A percentile compares a stretch with the other conserved stretches of the same genome.
These are phyloP conservation scores for Rhododendron henanense DNA, from an alignment of 148 eudicot genomes.

Conservation along the genomic window DNA sequence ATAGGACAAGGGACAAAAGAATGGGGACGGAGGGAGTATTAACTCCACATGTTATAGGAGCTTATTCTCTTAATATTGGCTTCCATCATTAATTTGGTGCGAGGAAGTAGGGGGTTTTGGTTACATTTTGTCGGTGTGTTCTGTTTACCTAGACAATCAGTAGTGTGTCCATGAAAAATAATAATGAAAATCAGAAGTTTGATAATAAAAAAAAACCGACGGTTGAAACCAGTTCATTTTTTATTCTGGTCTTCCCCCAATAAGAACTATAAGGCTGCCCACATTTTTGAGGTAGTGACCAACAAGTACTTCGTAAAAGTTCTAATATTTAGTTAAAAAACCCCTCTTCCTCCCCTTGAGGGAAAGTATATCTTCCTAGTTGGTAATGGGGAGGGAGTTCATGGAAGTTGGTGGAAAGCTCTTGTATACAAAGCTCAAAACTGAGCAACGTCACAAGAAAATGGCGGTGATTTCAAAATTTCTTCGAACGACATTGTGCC, in stretches of 20 bases:
- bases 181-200: not conserved
- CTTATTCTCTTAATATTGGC: not conserved
- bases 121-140: not conserved
- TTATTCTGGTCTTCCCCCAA: not conserved
- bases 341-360: not conserved
- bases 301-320: not conserved
- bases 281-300: not conserved
- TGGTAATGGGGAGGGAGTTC: not conserved
- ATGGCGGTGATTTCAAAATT: not conserved
- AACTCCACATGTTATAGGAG: not conserved
- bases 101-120: not conserved
- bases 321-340: not conserved
- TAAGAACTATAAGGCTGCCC: not conserved
- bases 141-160: not conserved
- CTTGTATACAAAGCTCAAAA: not conserved
- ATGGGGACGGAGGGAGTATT: no score
- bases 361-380: not conserved
- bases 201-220: no score
- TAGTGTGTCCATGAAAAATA: not conserved
- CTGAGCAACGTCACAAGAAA: not conserved
- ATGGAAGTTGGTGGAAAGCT: not conserved
- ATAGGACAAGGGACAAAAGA: no score
- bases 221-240: not conserved
- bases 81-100: not conserved
- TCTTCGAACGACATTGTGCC: not conserved